A percentile compares a stretch with the other conserved stretches of the same genome.
Conservation (phyloP, 139 green algal genomes). For the Ulvella scutata region DNA sequence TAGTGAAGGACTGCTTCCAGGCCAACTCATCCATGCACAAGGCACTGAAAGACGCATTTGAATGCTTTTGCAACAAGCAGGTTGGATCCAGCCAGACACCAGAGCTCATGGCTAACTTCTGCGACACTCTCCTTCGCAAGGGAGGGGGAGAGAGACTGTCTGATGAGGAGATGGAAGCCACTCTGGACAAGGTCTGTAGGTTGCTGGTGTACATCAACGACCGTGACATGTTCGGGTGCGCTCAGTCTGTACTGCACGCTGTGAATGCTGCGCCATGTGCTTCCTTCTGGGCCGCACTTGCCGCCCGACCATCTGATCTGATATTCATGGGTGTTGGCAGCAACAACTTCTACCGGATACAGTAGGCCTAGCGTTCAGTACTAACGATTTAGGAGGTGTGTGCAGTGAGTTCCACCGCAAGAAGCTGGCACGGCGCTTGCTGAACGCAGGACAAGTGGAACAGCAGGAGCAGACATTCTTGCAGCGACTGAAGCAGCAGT, state of each 20-base stretch:
- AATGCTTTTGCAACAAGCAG: slow-evolving; percentile 95
- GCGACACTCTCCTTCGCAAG: slow-evolving; percentile 93
- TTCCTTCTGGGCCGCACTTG: no score
- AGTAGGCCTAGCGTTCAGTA: no score
- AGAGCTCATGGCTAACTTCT: slow-evolving; percentile 96
- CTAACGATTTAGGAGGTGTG: slow-evolving; percentile 62
- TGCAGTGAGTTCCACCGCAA: slow-evolving; percentile 93
- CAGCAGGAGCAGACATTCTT: slow-evolving; percentile 92
- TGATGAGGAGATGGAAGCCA: slow-evolving; percentile 86
- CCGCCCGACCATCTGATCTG: no score
- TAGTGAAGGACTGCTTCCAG: slow-evolving; percentile 11
- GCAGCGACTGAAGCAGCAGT: slow-evolving; percentile 96
- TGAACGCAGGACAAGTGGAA: slow-evolving; percentile 71
- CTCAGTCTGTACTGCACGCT: no score
- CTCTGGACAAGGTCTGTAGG: slow-evolving; percentile 93
- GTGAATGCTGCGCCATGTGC: no score
- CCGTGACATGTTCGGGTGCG: slow-evolving; percentile 64
- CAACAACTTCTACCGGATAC: slow-evolving; percentile 24
- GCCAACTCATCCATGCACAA: slow-evolving; percentile 63
- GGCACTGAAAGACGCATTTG: slow-evolving; percentile 95
- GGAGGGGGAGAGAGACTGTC: slow-evolving; percentile 78
- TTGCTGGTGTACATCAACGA: slow-evolving; percentile 95
- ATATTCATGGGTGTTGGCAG: no score
- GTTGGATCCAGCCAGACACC: slow-evolving; percentile 67
- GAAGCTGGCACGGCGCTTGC: slow-evolving; percentile 68